Base-by-base conservation (phyloP, 306 rosid species). In the Vigna unguiculata region DNA sequence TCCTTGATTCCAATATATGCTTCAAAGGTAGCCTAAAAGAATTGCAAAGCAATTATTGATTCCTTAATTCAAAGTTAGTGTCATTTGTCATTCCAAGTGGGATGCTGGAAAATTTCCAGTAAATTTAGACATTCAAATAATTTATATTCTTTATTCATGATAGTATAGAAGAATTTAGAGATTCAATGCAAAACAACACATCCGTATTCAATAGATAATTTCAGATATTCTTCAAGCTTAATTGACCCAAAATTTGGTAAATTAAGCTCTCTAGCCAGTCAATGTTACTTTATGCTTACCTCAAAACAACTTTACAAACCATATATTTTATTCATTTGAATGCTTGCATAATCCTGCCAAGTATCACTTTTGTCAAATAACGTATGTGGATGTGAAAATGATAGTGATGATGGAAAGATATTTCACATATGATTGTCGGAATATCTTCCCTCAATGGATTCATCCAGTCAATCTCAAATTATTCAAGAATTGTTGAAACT, bases 1-100 rank as follows among this genome's bases (percentile, higher is more conserved):
- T 95, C 99, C 75, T 87, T 90, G 81, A 95, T 80, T 67, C 97
- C 98, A 74, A 95, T 84, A 75, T 71, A 95, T 60, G 97, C 99
- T 87, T 92, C 99, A 81, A 90, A 95, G 57, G 97, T 90, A 72
- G 99, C 99, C 99, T 92, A 61, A 79, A 62, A 30, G 52, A 87
- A 69, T 60, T 49, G 66, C 71, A 82, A 80, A 62, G 43, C 49
- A 78, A 75, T 34, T 78, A 55, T 74, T 60, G 24, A 51, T 72
- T 43, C 53, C 10, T n/a, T 51, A 55, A 58, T 63, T 72, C 55
- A 17, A 75, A 76, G 41, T 36, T 36, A 4, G 57, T 1, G 2
- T 4, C n/a, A 32, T 28, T 15, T 57, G 43, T n/a, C 64, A 34
- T 70, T 54, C 17, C 30, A 62, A 48, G 46, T 28, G 49, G 38